Conservation (phyloP, 2,329 filamentous ascomycete genomes). For the Drechslerella dactyloides region DNA sequence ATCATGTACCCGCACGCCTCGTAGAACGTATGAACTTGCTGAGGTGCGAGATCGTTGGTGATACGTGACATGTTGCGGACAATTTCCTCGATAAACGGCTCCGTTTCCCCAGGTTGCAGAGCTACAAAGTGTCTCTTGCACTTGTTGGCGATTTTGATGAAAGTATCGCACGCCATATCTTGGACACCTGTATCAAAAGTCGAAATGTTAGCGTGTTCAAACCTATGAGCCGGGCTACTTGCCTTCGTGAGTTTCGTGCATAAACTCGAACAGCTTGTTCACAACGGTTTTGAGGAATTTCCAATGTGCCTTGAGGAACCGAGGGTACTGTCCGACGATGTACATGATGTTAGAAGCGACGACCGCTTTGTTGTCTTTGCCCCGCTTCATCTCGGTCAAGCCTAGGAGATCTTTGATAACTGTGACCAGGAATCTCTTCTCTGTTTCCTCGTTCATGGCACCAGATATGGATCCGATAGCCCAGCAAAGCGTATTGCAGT, state of each 20-base stretch:
- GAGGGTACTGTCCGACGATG: constrained; percentile 97
- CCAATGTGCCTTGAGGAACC: constrained; percentile 98
- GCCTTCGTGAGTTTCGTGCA: constrained; percentile 99
- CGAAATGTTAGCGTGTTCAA: not conserved
- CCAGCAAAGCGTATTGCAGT: constrained; percentile 99
- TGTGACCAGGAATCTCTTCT: constrained; percentile 96
- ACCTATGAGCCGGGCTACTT: constrained; percentile 56
- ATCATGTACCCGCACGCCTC: constrained; percentile 99
- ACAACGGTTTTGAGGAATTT: constrained; percentile 99
- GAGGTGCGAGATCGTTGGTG: constrained; percentile 89
- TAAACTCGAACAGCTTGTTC: constrained; percentile 99
- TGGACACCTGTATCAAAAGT: constrained; percentile 72
- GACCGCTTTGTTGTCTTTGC: constrained; percentile 99
- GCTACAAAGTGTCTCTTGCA: constrained; percentile 97
- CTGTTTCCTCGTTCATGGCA: constrained; percentile 99
- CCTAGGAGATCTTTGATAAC: constrained; percentile 98
- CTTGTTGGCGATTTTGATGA: constrained; percentile 99
- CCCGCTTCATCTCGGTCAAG: constrained; percentile 97
- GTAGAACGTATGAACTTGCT: constrained; percentile 98
- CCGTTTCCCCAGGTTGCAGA: constrained; percentile 87
- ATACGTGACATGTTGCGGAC: constrained; percentile 95
- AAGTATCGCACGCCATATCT: constrained; percentile 99
- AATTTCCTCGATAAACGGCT: constrained; percentile 98
- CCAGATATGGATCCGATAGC: constrained; percentile 98
- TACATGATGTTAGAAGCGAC: constrained; percentile 99